Evolutionary conservation across 768 basidiomycete species (phyloP), one percentile per base, ranked within the genome.

Genomic region (Lactarius sp.): DNA sequence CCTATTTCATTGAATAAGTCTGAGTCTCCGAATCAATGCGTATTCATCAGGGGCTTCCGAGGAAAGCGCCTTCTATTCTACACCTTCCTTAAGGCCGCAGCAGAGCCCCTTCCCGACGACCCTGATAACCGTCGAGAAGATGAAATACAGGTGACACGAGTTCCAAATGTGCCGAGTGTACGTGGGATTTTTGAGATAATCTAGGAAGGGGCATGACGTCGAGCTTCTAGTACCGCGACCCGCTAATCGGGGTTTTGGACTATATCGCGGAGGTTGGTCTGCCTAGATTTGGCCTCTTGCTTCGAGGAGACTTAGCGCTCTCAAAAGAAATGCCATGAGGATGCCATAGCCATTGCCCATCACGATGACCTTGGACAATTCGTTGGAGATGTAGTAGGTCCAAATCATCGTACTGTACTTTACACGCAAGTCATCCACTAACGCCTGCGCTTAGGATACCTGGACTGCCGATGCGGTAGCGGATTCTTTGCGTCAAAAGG

Each of bases 1-100:
- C 22, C n/a, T 27, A 2, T 10, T 46, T 22, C 31, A 12, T 13
- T 3, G 9, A 6, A 27, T 20, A 27, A 27, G 22, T 2, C 22
- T 2, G 22, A 27, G 22, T 27, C 22, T 27, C 22, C 1, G 22
- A 62, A 62, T 13, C 61, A 62, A 62, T 62, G 61, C 16, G 49
- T 62, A 13, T 62, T 62, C 36, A 56, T 62, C 52, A 47, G 46
- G 47, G 61, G 61, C 4, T 62, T 56, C 47, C 61, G 61, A 22
- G 61, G 55, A 18, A 62, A 20, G n/a, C 61, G 54, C n/a, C 16
- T 56, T 6, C 31, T 56, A 18, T 22, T n/a, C n/a, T n/a, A n/a
- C n/a, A n/a, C n/a, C n/a, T n/a, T n/a, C n/a, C n/a, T n/a, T n/a
- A n/a, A n/a, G n/a, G n/a, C n/a, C n/a, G n/a, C n/a, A n/a, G n/a